These are phyloP conservation scores for Stenocarpella maydis DNA, from an alignment of 2,329 filamentous ascomycete species.

Conservation along the genomic window DNA sequence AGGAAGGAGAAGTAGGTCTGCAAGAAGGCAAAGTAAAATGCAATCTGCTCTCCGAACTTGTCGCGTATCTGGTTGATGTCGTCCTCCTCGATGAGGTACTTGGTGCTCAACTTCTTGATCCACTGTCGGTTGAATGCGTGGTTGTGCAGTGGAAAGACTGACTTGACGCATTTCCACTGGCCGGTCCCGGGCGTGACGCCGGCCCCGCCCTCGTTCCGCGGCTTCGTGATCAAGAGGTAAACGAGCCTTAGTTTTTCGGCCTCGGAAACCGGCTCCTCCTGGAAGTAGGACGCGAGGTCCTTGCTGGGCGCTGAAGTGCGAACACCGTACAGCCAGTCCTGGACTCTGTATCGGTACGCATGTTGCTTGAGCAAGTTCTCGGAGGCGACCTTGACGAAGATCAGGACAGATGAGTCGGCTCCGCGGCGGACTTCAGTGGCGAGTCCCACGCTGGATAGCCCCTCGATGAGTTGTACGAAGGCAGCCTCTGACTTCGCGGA, in stretches of 20 bases:
- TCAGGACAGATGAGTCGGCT: conserved; percentile 75
- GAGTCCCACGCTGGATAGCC: conserved; percentile 81
- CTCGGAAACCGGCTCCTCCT: conserved; percentile 80
- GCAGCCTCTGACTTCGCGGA: conserved; percentile 73
- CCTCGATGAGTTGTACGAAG: conserved; percentile 80
- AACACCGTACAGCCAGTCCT: conserved; percentile 93
- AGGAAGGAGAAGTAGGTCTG: conserved; percentile 90
- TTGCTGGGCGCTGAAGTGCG: conserved; percentile 78
- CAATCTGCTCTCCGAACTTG: conserved; percentile 83
- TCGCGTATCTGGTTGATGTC: conserved; percentile 80
- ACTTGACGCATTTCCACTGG: conserved; percentile 76
- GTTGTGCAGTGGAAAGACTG: conserved; percentile 83
- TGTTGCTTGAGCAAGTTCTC: conserved; percentile 78
- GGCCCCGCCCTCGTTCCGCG: conserved; percentile 77
- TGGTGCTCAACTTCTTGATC: conserved; percentile 78
- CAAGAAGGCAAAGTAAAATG: conserved; percentile 95
- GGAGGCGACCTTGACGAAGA: conserved; percentile 85
- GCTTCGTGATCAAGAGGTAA: conserved; percentile 82
- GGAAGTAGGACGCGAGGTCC: conserved; percentile 73
- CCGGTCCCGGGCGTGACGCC: conserved; percentile 75
- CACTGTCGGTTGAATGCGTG: conserved; percentile 77
- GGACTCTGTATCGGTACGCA: conserved; percentile 85
- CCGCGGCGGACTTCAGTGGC: conserved; percentile 87
- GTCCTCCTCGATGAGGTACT: conserved; percentile 70
- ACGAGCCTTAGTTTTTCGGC: conserved; percentile 89